phyloP scores from a whole-genome alignment of 2,329 filamentous ascomycete genomes.

The Colletotrichum ledebouriae region DNA sequence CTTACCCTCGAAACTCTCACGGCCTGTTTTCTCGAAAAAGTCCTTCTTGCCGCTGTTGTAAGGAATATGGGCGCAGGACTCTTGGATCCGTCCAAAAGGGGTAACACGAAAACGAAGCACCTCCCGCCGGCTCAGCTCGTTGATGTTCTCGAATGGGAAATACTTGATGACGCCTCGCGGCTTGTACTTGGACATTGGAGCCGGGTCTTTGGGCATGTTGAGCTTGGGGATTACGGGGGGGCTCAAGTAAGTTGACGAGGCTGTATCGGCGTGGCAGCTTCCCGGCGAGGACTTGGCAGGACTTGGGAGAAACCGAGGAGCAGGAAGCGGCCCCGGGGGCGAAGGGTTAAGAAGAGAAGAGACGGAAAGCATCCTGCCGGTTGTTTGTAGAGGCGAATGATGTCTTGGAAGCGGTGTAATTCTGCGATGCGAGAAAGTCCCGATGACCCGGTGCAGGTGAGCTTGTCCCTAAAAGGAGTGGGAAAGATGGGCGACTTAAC shows the following conservation, averaged over 20 bases:
- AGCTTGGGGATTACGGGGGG: slow-evolving; percentile 57
- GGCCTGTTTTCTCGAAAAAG: slow-evolving; percentile 86
- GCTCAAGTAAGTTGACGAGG: slow-evolving; percentile 45
- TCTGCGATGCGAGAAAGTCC: slow-evolving; percentile 30
- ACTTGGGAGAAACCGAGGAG: slow-evolving; percentile 58
- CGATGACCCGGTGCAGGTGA: slow-evolving; percentile 32
- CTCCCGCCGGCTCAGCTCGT: slow-evolving; percentile 67
- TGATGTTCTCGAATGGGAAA: slow-evolving; percentile 77
- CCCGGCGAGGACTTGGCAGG: slow-evolving; percentile 54
- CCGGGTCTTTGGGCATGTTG: slow-evolving; percentile 75
- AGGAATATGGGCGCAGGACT: slow-evolving; percentile 82
- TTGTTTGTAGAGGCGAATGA: slow-evolving; percentile 37
- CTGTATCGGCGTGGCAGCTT: slow-evolving; percentile 51
- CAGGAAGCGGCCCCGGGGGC: slow-evolving; percentile 57
- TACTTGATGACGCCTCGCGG: slow-evolving; percentile 79
- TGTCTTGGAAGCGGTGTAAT: slow-evolving; percentile 42
- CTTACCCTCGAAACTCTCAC: slow-evolving; percentile 89
- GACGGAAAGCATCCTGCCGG: slow-evolving; percentile 71
- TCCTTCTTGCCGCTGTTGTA: slow-evolving; percentile 96
- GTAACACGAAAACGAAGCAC: slow-evolving; percentile 75
- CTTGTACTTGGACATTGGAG: slow-evolving; percentile 71
- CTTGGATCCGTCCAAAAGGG: slow-evolving; percentile 73
- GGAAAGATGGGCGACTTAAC: slow-evolving; percentile 46
- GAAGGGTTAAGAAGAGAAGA: slow-evolving; percentile 76
- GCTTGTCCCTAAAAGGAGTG: slow-evolving; percentile 39